Evolutionary conservation across 805 yeast species (phyloP).

Genomic region (Clavispora carvajalis): DNA sequence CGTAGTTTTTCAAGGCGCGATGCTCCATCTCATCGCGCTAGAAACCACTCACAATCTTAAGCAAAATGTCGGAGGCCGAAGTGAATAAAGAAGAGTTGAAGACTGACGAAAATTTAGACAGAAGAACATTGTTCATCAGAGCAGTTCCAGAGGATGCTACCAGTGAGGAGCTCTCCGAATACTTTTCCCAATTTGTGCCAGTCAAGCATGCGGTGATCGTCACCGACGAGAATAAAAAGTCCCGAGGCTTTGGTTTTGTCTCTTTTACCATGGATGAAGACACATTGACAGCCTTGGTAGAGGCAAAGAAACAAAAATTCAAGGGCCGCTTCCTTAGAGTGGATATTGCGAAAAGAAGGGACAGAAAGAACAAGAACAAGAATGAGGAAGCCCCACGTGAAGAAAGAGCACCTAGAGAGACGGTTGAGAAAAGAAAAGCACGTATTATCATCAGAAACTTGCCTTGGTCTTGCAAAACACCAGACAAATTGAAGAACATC

Average conservation of each 20-base stretch:
- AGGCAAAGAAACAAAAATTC: conserved; percentile 61
- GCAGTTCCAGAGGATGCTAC: conserved; percentile 78
- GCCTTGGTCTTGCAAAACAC: conserved; percentile 91
- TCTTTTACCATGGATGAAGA: conserved; percentile 84
- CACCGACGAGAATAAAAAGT: conserved; percentile 64
- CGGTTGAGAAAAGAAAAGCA: conserved; percentile 74
- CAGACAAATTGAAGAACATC: conserved; percentile 61
- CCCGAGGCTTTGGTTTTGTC: conserved; percentile 95
- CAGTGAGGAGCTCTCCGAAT: conserved; percentile 74
- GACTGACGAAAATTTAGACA: conserved; percentile 38
- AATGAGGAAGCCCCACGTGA: conserved; percentile 9
- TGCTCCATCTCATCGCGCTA: conserved; percentile 1
- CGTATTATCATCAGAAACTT: conserved; percentile 84
- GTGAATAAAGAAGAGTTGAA: not conserved
- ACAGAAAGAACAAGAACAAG: conserved; percentile 45
- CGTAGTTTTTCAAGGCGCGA: not conserved
- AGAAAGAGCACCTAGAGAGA: conserved; percentile 19
- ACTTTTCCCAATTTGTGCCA: conserved; percentile 88
- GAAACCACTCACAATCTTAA: not conserved
- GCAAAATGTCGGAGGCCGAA: conserved; percentile 3
- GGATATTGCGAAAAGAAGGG: conserved; percentile 90
- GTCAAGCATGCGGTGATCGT: conserved; percentile 94
- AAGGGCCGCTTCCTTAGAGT: conserved; percentile 63
- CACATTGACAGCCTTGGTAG: conserved; percentile 65
- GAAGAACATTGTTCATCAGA: conserved; percentile 77